Percentiles rank a stretch among this genome's conserved stretches.
These are phyloP conservation scores for Talaromyces sp. DNA, from an alignment of 2,329 filamentous ascomycete species.

Conservation along the genomic window DNA sequence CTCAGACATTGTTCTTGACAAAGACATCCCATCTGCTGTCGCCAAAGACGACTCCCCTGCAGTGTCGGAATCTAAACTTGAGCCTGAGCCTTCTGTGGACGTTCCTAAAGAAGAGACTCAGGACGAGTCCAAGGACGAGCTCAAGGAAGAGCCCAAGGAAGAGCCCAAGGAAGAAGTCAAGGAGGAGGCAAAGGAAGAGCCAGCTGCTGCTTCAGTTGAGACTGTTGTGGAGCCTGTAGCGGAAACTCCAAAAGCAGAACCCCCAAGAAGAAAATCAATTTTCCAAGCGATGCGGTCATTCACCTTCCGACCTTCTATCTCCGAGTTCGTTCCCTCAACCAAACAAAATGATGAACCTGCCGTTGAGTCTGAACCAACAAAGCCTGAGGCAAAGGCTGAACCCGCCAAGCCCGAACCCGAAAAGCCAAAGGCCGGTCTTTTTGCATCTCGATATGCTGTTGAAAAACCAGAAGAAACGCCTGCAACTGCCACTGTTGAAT, in stretches of 20 bases:
- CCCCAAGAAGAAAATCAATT: constrained; percentile 44
- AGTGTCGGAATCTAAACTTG: background rate
- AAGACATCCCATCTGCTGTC: background rate
- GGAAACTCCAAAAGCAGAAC: constrained; percentile 19
- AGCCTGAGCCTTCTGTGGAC: constrained; percentile 8
- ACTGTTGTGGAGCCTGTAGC: constrained; percentile 15
- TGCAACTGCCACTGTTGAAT: constrained; percentile 1
- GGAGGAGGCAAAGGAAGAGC: constrained; percentile 4
- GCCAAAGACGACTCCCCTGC: constrained; percentile 6
- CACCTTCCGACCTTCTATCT: constrained; percentile 39
- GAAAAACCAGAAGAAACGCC: constrained; percentile 2
- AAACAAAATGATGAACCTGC: constrained; percentile 7
- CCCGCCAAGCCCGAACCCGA: constrained; percentile 14
- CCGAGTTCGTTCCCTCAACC: constrained; percentile 22
- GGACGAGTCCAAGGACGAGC: constrained; percentile 5
- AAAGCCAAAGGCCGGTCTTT: constrained; percentile 20
- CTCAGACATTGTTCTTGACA: background rate
- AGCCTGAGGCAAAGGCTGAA: constrained; percentile 16
- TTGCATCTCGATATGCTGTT: constrained; percentile 31
- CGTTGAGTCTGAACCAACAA: constrained; percentile 14
- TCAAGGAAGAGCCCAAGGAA: background rate
- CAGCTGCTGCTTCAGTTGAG: constrained; percentile 11
- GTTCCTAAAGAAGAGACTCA: constrained; percentile 6
- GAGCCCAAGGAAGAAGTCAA: background rate
- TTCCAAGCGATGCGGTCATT: constrained; percentile 70